Conservation (phyloP, 2,329 filamentous ascomycete genomes). For the Stemphylium vesicarium region DNA sequence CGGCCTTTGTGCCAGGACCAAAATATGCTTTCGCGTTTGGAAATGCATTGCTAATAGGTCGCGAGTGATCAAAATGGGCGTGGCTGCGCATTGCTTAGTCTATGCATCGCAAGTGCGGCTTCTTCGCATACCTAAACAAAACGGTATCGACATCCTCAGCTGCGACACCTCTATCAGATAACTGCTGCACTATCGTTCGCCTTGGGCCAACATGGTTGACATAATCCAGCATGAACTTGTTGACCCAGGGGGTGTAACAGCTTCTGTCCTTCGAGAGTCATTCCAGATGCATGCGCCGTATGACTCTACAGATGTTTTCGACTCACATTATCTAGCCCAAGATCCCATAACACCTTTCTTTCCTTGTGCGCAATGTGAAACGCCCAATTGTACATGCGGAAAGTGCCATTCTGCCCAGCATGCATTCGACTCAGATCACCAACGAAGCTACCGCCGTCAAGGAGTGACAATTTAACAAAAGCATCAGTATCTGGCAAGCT, state of each 20-base stretch:
- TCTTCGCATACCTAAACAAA: slow-evolving; percentile 35
- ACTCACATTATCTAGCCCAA: slow-evolving; percentile 38
- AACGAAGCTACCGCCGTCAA: slow-evolving; percentile 45
- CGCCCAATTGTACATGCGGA: slow-evolving; percentile 47
- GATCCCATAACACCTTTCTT: slow-evolving; percentile 41
- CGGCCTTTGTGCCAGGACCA: slow-evolving; percentile 36
- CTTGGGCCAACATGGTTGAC: slow-evolving; percentile 38
- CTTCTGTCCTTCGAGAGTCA: slow-evolving; percentile 30
- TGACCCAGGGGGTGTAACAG: slow-evolving; percentile 44
- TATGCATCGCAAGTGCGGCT: not conserved
- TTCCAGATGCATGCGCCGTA: not conserved
- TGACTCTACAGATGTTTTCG: too few relatives aligned
- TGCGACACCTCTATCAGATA: slow-evolving; percentile 28
- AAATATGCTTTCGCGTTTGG: slow-evolving; percentile 41
- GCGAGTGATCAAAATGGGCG: slow-evolving; percentile 44
- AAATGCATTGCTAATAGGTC: slow-evolving; percentile 37
- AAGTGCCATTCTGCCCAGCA: slow-evolving; percentile 33
- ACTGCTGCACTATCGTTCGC: slow-evolving; percentile 35
- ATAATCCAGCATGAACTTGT: slow-evolving; percentile 37
- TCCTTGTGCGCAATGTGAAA: slow-evolving; percentile 37
- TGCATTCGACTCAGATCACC: slow-evolving; percentile 37
- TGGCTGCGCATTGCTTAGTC: slow-evolving; percentile 27
- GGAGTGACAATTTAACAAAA: slow-evolving; percentile 33
- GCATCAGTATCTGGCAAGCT: slow-evolving; percentile 24
- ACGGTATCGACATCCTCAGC: slow-evolving; percentile 34